A percentile compares a stretch with the other conserved stretches of the same genome.
phyloP scores from a whole-genome alignment of 352 stramenopile species.

The Paralagenidium karlingii region DNA sequence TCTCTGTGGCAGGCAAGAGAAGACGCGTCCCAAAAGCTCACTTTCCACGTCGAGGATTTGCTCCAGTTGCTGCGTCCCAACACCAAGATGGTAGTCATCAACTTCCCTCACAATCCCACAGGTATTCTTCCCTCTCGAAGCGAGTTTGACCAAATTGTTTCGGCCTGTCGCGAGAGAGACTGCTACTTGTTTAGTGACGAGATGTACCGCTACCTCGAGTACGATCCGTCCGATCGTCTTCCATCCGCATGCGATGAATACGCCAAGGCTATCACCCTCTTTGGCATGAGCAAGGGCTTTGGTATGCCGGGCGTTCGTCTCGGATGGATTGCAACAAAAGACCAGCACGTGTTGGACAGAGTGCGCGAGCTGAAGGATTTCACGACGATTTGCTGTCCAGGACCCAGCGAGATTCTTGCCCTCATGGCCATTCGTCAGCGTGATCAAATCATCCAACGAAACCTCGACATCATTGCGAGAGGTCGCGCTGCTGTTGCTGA shows the following conservation, averaged over 20 bases:
- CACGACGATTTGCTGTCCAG: slow-evolving; percentile 50
- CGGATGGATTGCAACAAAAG: slow-evolving; percentile 36
- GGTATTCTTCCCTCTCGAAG: slow-evolving; percentile 18
- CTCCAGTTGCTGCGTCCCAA: slow-evolving; percentile 16
- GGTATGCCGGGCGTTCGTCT: slow-evolving; percentile 36
- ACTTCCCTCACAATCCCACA: slow-evolving; percentile 72
- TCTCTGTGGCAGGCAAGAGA: slow-evolving; percentile 17
- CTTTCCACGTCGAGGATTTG: slow-evolving; percentile 28
- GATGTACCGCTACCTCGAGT: slow-evolving; percentile 45
- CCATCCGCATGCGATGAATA: slow-evolving; percentile 19
- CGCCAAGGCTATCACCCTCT: slow-evolving; percentile 32
- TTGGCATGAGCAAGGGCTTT: slow-evolving; percentile 43
- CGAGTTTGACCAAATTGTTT: slow-evolving; percentile 26
- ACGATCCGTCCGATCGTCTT: slow-evolving; percentile 9
- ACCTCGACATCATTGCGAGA: slow-evolving; percentile 12
- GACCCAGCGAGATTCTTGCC: slow-evolving; percentile 41
- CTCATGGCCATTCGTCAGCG: slow-evolving; percentile 30
- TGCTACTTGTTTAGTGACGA: slow-evolving; percentile 54
- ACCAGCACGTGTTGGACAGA: slow-evolving; percentile 15
- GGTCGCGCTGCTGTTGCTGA: slow-evolving; percentile 8
- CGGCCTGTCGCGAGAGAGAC: slow-evolving; percentile 16
- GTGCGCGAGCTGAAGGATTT: slow-evolving; percentile 52
- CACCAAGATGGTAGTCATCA: slow-evolving; percentile 54
- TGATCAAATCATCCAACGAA: slow-evolving; percentile 12
- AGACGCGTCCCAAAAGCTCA: slow-evolving; percentile 6